A percentile compares a stretch with the other conserved stretches of the same genome.
phyloP scores from a whole-genome alignment of 768 basidiomycete species.

The Pulveroboletus sp. region DNA sequence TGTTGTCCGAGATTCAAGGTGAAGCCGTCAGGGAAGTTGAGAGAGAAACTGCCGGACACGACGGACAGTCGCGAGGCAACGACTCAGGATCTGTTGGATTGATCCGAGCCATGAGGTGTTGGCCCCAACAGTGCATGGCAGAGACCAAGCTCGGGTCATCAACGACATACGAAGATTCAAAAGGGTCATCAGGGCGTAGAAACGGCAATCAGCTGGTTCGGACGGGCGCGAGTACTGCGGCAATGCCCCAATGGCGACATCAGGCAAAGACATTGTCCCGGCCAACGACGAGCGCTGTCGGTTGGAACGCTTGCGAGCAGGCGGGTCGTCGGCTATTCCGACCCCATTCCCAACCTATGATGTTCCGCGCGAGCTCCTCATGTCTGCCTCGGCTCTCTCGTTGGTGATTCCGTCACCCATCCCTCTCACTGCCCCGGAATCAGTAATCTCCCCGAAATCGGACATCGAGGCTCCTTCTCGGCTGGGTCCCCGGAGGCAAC shows the following conservation, averaged over 20 bases:
- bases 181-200: neutral
- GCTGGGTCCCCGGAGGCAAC: constrained; percentile 17
- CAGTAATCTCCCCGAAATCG: constrained; percentile 13
- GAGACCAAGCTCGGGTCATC: neutral
- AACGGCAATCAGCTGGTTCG: neutral
- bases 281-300: no score
- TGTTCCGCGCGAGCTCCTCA: constrained; percentile 21
- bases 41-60: neutral
- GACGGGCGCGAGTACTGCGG: constrained; percentile 5
- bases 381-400: constrained; percentile 11
- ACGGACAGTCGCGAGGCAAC: neutral
- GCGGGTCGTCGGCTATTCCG: neutral
- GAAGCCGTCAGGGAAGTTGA: neutral
- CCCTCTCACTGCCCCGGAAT: constrained; percentile 10
- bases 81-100: neutral
- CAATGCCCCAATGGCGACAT: neutral
- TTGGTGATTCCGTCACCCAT: constrained; percentile 18
- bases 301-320: no score
- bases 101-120: neutral
- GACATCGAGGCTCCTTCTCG: constrained; percentile 15
- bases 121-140: constrained; percentile 3
- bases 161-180: neutral
- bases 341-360: constrained; percentile 4
- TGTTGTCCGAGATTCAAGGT: neutral
- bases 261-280: neutral